Percentiles rank a stretch among this genome's conserved stretches.
Evolutionary conservation across 169 alveolate species (phyloP).

Genomic region (Eimeria sp.): DNA sequence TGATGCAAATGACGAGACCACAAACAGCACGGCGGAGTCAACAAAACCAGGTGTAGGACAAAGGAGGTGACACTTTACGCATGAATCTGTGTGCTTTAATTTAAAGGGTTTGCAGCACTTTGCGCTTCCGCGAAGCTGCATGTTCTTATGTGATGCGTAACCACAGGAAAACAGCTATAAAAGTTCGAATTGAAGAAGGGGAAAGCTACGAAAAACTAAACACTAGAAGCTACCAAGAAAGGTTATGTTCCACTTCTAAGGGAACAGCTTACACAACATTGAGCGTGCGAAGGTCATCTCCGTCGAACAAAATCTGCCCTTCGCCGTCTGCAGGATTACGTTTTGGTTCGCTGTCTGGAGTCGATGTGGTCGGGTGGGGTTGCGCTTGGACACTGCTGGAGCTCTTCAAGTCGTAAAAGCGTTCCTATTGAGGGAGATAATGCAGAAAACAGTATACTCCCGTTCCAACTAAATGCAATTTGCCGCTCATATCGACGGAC

Average conservation of each 20-base stretch:
- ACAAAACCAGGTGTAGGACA: not conserved
- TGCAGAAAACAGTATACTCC: not conserved
- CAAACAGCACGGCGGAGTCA: not conserved
- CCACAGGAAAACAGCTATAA: not conserved
- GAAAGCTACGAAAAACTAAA: not conserved
- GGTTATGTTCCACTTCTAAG: not conserved
- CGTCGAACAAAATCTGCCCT: slow-evolving; percentile 55
- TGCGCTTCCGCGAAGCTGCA: not conserved
- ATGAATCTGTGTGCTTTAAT: not conserved
- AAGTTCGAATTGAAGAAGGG: not conserved
- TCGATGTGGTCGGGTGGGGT: not conserved
- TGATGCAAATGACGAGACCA: not conserved
- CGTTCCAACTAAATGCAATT: not conserved
- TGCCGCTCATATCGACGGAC: not conserved
- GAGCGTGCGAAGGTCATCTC: slow-evolving; percentile 48
- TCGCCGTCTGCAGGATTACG: not conserved
- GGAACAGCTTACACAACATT: slow-evolving; percentile 23
- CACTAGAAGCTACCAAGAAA: not conserved
- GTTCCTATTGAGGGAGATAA: slow-evolving; percentile 27
- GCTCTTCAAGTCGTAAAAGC: slow-evolving; percentile 78
- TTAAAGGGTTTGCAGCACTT: not conserved
- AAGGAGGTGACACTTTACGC: not conserved
- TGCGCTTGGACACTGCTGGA: not conserved
- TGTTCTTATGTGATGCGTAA: not conserved
- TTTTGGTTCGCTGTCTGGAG: not conserved